Conservation (phyloP, 2,329 filamentous ascomycete species). For the Kalaharituber pfeilii region DNA sequence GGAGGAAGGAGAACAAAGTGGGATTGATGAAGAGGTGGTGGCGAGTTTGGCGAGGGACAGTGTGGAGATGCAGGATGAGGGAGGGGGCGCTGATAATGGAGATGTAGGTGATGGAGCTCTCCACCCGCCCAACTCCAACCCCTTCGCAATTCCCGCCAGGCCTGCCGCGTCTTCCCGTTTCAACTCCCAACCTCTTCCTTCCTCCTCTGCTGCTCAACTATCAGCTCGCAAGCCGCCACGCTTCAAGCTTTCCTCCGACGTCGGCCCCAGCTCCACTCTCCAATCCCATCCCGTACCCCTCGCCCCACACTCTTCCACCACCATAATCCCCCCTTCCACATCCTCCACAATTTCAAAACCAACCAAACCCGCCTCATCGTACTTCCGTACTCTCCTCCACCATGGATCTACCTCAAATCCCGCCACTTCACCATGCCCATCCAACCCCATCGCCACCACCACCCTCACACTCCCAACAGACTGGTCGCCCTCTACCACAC, state of each 20-base stretch:
- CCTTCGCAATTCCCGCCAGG: not conserved
- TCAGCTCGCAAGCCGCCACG: not conserved
- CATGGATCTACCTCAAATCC: not conserved
- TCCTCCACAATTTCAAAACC: not conserved
- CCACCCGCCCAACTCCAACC: not conserved
- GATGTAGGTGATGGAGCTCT: slow-evolving; percentile 90
- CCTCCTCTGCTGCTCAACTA: not conserved
- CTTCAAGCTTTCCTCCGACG: not conserved
- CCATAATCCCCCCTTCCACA: not conserved
- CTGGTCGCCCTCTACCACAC: not conserved
- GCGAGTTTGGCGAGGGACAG: not conserved
- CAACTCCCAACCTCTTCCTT: not conserved
- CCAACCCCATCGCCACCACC: not conserved
- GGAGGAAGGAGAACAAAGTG: not conserved
- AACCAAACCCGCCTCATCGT: not conserved
- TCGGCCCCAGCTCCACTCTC: not conserved
- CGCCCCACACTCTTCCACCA: no score
- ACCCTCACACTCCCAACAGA: not conserved
- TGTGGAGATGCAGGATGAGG: not conserved
- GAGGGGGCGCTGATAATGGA: slow-evolving; percentile 71
- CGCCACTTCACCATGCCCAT: not conserved
- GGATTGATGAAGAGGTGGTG: not conserved
- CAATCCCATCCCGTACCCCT: no score
- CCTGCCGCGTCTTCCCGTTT: not conserved
- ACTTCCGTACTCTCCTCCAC: not conserved